Evolutionary conservation across 2,329 filamentous ascomycete species (phyloP).

Genomic region (Simplicillium aogashimaense): DNA sequence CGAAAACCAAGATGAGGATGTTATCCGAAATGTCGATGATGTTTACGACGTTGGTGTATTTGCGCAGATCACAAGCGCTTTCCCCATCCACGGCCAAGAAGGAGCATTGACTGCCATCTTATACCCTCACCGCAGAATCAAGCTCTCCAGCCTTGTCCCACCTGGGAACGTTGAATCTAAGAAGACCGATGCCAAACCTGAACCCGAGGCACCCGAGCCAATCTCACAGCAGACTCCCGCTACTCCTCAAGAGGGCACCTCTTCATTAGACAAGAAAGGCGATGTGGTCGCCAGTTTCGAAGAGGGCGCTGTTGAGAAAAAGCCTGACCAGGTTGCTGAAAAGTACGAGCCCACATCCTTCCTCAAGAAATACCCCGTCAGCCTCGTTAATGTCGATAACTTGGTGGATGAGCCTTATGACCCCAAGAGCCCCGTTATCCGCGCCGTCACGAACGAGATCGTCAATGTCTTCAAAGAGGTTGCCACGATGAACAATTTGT

Average conservation of each 20-base stretch:
- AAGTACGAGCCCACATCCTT: constrained; percentile 85
- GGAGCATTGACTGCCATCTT: constrained; percentile 83
- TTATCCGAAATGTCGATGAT: constrained; percentile 82
- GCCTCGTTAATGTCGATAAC: constrained; percentile 92
- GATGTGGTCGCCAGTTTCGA: constrained; percentile 97
- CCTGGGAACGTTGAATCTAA: constrained; percentile 46
- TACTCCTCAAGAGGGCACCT: constrained; percentile 33
- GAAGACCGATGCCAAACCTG: constrained; percentile 39
- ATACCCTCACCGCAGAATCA: constrained; percentile 91
- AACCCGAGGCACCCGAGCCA: constrained; percentile 43
- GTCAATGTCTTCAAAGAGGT: constrained; percentile 99
- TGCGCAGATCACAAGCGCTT: constrained; percentile 93
- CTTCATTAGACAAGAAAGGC: constrained; percentile 60
- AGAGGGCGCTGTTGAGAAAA: constrained; percentile 60
- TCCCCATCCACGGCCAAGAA: constrained; percentile 80
- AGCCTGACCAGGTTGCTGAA: constrained; percentile 35
- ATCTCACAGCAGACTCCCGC: constrained; percentile 42
- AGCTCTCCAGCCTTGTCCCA: constrained; percentile 72
- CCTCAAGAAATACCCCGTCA: constrained; percentile 83
- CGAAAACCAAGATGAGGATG: constrained; percentile 84
- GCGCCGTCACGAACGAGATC: constrained; percentile 92
- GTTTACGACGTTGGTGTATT: constrained; percentile 96
- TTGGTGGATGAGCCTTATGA: constrained; percentile 81
- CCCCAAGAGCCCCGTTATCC: constrained; percentile 78
- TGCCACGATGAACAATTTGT: constrained; percentile 84